A percentile compares a stretch with the other conserved stretches of the same genome.
phyloP scores from a whole-genome alignment of 78 protist species.

The Corallochytrium limacisporum region DNA sequence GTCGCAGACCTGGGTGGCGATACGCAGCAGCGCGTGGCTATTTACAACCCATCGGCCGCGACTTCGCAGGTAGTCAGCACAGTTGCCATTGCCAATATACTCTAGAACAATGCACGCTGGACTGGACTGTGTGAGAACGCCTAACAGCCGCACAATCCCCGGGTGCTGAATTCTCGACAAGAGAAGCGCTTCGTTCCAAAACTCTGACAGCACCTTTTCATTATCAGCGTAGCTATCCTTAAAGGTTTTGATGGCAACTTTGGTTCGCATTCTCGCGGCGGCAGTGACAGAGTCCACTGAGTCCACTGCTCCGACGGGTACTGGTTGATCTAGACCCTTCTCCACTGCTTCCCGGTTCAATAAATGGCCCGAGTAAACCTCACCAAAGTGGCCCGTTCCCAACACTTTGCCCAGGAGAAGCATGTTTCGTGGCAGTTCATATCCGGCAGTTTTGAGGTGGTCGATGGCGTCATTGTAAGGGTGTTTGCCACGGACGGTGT shows the following conservation, averaged over 20 bases:
- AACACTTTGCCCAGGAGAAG: background rate
- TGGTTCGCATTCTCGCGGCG: too few species aligned
- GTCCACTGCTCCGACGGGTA: too few species aligned
- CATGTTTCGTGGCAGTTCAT: background rate
- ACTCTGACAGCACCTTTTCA: background rate
- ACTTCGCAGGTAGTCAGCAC: background rate
- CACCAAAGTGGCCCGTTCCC: background rate
- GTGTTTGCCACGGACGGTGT: too few species aligned
- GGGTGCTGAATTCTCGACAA: background rate
- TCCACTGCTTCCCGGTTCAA: background rate
- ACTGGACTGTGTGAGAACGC: background rate
- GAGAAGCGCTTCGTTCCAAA: background rate
- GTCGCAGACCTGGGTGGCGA: background rate
- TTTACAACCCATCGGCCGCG: background rate
- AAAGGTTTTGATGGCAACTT: slow-evolving; percentile 2
- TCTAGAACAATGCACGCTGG: background rate
- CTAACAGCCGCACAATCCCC: background rate
- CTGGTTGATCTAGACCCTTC: background rate
- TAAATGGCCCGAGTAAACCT: background rate
- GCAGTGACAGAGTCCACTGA: too few species aligned
- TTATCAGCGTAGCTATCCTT: background rate
- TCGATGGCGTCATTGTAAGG: too few species aligned
- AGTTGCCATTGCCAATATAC: background rate
- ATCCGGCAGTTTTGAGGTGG: background rate
- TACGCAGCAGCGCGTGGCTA: background rate